phyloP scores from a whole-genome alignment of 768 basidiomycete species.

The Rhodocollybia butyracea region DNA sequence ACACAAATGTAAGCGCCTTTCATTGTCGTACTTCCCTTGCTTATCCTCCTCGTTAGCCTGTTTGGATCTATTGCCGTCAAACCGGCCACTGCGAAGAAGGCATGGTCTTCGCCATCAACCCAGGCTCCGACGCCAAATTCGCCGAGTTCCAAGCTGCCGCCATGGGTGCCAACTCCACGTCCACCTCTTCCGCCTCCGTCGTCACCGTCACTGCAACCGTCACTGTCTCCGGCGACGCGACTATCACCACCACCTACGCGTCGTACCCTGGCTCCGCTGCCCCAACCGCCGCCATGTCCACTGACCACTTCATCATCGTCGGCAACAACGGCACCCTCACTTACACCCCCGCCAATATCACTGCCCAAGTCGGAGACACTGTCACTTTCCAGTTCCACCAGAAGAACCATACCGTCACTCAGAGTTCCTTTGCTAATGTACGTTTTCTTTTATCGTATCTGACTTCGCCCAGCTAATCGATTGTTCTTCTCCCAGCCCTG shows the following conservation, averaged over 20 bases:
- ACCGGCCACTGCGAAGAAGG: constrained; percentile 44
- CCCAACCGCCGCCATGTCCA: constrained; percentile 20
- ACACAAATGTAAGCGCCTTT: constrained; percentile 22
- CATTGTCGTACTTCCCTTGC: not conserved
- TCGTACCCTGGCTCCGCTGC: constrained; percentile 20
- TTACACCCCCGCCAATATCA: constrained; percentile 43
- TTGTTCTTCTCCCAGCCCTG: constrained; percentile 28
- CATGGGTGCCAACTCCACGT: constrained; percentile 24
- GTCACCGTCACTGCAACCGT: constrained; percentile 34
- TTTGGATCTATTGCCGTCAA: constrained; percentile 62
- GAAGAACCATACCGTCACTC: constrained; percentile 49
- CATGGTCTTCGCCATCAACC: constrained; percentile 69
- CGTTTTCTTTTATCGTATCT: constrained; percentile 9
- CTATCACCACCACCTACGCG: constrained; percentile 26
- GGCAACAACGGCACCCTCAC: constrained; percentile 30
- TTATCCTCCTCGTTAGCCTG: constrained; percentile 22
- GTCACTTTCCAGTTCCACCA: constrained; percentile 45
- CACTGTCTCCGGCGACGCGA: constrained; percentile 20
- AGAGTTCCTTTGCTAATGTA: constrained; percentile 30
- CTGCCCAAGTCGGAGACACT: constrained; percentile 44
- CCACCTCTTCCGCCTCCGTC: constrained; percentile 22
- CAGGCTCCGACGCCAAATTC: constrained; percentile 42
- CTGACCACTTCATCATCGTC: constrained; percentile 41
- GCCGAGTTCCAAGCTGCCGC: constrained; percentile 54
- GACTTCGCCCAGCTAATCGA: not conserved